Conservation (phyloP, 2,329 filamentous ascomycete species). For the Trichothecium roseum region DNA sequence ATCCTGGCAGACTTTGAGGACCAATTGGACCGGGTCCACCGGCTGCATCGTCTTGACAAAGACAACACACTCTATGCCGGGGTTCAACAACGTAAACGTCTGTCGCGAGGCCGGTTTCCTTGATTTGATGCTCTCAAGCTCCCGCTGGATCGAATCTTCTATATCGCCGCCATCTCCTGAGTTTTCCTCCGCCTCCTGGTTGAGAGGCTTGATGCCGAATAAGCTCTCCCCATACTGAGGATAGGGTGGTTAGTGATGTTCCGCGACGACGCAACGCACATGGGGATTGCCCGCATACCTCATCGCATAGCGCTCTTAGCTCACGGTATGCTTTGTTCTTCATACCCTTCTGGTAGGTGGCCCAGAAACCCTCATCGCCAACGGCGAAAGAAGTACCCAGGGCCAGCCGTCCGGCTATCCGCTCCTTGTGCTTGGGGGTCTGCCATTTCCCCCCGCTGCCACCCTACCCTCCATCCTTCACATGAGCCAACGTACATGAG, state of each 20-base stretch:
- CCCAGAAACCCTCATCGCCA: constrained; percentile 67
- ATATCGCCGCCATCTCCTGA: constrained; percentile 51
- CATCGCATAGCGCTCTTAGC: constrained; percentile 53
- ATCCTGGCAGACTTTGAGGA: constrained; percentile 44
- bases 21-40: constrained; percentile 44
- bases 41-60: constrained; percentile 48
- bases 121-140: constrained; percentile 53
- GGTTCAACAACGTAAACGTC: constrained; percentile 40
- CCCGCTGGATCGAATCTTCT: constrained; percentile 60
- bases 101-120: constrained; percentile 30
- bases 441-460: constrained; percentile 41
- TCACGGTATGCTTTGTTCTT: constrained; percentile 61
- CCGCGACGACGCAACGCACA: neutral
- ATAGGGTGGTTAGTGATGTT: constrained; percentile 8
- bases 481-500: no score
- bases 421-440: constrained; percentile 47
- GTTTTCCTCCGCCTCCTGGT: constrained; percentile 18
- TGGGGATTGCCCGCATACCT: constrained; percentile 34
- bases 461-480: no score
- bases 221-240: constrained; percentile 54
- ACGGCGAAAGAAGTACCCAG: constrained; percentile 44
- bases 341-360: constrained; percentile 63
- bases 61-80: constrained; percentile 51
- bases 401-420: constrained; percentile 29
- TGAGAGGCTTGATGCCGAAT: constrained; percentile 35